These are phyloP conservation scores for Malus asiatica DNA, from an alignment of 306 rosid species.

Conservation along the genomic window DNA sequence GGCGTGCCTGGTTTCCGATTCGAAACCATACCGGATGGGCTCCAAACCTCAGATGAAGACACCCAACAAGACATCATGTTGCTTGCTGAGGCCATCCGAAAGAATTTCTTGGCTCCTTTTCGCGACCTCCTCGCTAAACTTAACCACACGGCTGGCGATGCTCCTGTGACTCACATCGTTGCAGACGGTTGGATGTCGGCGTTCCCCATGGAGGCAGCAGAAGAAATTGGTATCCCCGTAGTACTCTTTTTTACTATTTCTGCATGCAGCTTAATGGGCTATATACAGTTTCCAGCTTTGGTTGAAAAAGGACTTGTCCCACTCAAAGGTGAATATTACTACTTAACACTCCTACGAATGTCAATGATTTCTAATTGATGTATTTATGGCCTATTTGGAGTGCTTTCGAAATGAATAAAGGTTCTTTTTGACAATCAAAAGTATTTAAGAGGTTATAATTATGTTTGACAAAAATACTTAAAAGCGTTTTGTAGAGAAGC, in stretches of 20 bases:
- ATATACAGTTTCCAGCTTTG: neutral
- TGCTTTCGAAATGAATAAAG: no score
- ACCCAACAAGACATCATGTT: neutral
- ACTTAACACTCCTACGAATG: no score
- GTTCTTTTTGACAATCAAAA: no score
- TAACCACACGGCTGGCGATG: neutral
- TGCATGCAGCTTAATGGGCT: neutral
- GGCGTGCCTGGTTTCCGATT: neutral
- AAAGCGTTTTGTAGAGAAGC: no score
- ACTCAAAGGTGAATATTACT: neutral
- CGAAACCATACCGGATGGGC: slow-evolving; percentile 8
- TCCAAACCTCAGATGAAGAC: neutral
- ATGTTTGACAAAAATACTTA: no score
- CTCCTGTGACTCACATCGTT: neutral
- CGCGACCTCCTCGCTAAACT: neutral
- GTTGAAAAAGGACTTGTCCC: neutral
- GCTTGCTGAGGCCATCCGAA: neutral
- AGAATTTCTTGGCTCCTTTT: neutral
- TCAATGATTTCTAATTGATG: no score
- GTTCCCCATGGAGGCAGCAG: neutral
- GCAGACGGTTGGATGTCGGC: neutral
- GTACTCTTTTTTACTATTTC: neutral
- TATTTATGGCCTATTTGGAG: no score
- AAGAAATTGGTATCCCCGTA: neutral
- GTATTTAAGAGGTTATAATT: no score